Conservation (phyloP, 257 asterid species). For the Dorcoceras hygrometricum region DNA sequence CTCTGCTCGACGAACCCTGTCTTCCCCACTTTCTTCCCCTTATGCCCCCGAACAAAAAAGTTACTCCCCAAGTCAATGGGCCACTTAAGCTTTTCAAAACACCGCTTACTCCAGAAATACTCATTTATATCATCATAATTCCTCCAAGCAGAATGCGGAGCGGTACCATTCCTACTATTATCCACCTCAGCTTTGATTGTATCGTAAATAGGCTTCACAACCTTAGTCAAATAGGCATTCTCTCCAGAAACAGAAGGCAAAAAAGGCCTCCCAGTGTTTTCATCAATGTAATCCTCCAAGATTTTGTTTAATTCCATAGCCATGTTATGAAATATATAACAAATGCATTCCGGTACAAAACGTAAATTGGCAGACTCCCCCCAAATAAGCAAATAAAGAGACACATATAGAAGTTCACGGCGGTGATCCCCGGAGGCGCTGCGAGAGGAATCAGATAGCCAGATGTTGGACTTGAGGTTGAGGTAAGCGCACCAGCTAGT, state of each 20-base stretch:
- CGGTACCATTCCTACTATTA: conserved; percentile 86
- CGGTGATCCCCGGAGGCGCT: conserved; percentile 55
- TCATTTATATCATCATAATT: conserved; percentile 94
- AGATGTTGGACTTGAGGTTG: conserved; percentile 65
- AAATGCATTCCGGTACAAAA: conserved; percentile 82
- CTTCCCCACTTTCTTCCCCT: conserved; percentile 91
- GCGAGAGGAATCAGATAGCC: conserved; percentile 70
- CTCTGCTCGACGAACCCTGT: conserved; percentile 97
- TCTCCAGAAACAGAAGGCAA: conserved; percentile 86
- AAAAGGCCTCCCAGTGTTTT: conserved; percentile 86
- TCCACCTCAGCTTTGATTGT: conserved; percentile 75
- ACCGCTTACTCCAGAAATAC: conserved; percentile 94
- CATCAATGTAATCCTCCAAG: conserved; percentile 89
- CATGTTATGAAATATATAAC: conserved; percentile 84
- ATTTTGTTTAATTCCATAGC: conserved; percentile 92
- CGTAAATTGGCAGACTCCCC: conserved; percentile 97
- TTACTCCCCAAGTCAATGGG: conserved; percentile 86
- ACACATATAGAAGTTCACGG: conserved; percentile 84
- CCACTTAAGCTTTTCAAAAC: conserved; percentile 90
- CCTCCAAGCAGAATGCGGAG: conserved; percentile 97
- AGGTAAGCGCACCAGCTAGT: conserved; percentile 88
- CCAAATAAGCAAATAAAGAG: conserved; percentile 82
- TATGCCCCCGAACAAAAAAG: conserved; percentile 68
- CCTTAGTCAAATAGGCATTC: conserved; percentile 56
- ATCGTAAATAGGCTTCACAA: conserved; percentile 87